These are phyloP conservation scores for Cryptosporidium parvum DNA, from an alignment of 169 alveolate species.

Conservation along the genomic window DNA sequence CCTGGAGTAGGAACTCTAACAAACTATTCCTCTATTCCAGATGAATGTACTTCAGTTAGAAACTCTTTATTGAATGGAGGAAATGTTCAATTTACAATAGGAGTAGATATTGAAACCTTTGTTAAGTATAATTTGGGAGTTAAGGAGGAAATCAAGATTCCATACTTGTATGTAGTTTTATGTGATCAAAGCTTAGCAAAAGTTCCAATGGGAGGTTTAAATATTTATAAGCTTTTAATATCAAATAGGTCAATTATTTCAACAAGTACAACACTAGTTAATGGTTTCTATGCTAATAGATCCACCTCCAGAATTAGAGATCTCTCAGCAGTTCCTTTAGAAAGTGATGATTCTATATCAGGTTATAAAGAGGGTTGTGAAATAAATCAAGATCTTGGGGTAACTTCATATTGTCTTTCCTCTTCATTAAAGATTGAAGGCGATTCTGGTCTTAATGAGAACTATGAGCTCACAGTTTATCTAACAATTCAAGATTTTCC, in stretches of 20 bases:
- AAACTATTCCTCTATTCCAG: conserved; percentile 2
- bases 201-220: conserved; percentile 40
- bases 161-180: conserved; percentile 26
- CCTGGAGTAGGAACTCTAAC: conserved; percentile 59
- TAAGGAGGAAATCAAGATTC: conserved; percentile 19
- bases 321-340: not conserved
- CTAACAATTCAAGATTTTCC: conserved; percentile 12
- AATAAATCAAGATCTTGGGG: not conserved
- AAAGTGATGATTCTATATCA: not conserved
- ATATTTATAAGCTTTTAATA: conserved; percentile 20
- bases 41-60: not conserved
- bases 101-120: conserved; percentile 22
- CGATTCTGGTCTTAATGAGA: not conserved
- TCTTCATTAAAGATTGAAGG: not conserved
- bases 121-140: not conserved
- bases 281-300: conserved; percentile 38
- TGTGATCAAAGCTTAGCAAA: conserved; percentile 30
- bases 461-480: conserved; percentile 44
- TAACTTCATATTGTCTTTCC: conserved; percentile 51
- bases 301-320: not conserved
- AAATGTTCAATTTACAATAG: conserved; percentile 17
- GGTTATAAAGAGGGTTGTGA: conserved; percentile 27
- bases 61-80: conserved; percentile 2
- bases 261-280: conserved; percentile 3
- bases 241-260: not conserved